Evolutionary conservation across 2,329 filamentous ascomycete genomes (phyloP).

Genomic region (Alternaria alternata): DNA sequence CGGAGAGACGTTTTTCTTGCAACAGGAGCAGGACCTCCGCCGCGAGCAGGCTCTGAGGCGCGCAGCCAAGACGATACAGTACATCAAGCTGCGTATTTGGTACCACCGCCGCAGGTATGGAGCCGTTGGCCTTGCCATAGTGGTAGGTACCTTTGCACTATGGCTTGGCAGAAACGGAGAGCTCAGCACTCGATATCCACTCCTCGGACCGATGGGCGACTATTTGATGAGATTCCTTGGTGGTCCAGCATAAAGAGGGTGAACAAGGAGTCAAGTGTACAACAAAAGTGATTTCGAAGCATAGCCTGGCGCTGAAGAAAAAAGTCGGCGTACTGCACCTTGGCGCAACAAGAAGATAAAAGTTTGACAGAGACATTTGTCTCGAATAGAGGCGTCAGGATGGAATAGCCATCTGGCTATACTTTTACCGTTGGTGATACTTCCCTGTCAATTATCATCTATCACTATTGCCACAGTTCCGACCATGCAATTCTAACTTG

Average conservation of each 20-base stretch:
- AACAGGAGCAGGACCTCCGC: conserved; percentile 75
- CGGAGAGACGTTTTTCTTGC: conserved; percentile 72
- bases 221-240: conserved; percentile 27
- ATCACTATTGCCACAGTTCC: background rate
- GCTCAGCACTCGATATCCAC: conserved; percentile 8
- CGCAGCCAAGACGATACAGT: conserved; percentile 52
- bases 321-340: background rate
- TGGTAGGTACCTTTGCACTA: conserved; percentile 46
- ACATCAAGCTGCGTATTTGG: conserved; percentile 59
- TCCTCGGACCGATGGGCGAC: conserved; percentile 27
- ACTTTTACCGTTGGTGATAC: background rate
- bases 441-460: background rate
- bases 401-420: background rate
- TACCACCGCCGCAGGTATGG: conserved; percentile 71
- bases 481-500: background rate
- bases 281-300: conserved; percentile 15
- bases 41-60: conserved; percentile 63
- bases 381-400: background rate
- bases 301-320: conserved; percentile 8
- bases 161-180: conserved; percentile 43
- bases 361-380: background rate
- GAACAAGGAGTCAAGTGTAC: background rate
- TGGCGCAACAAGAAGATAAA: background rate
- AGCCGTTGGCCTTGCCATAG: conserved; percentile 62
- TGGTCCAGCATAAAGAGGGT: conserved; percentile 1